These are phyloP conservation scores for Mitragyna speciosa DNA, from an alignment of 257 asterid species.

Conservation along the genomic window DNA sequence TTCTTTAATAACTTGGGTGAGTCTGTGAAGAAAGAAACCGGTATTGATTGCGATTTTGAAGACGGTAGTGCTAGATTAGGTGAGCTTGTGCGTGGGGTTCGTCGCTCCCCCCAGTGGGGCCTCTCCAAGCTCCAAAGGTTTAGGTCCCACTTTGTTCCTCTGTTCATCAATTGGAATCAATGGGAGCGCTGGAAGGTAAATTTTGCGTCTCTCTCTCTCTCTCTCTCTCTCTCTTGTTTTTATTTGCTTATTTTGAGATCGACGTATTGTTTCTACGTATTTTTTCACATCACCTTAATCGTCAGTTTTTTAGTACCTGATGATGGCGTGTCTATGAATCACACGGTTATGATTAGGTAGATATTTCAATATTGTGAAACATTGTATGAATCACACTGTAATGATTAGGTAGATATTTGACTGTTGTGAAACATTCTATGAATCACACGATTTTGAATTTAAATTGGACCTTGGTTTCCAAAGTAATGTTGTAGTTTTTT, in stretches of 20 bases:
- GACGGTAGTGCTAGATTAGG: slow-evolving; percentile 36
- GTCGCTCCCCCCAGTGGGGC: slow-evolving; percentile 36
- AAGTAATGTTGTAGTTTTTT: not conserved
- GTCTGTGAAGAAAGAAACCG: slow-evolving; percentile 69
- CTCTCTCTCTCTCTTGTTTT: no score
- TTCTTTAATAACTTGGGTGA: slow-evolving; percentile 66
- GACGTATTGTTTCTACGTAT: not conserved
- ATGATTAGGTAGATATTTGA: not conserved
- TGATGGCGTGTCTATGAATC: not conserved
- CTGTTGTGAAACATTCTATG: no score
- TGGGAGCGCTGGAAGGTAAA: slow-evolving; percentile 93
- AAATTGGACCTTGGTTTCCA: not conserved
- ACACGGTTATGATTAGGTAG: no score
- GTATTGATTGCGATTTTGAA: slow-evolving; percentile 42
- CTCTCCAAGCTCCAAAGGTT: slow-evolving; percentile 42
- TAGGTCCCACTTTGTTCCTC: slow-evolving; percentile 56
- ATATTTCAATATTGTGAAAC: not conserved
- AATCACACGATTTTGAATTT: no score
- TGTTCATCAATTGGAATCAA: slow-evolving; percentile 71
- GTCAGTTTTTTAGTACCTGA: not conserved
- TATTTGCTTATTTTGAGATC: no score
- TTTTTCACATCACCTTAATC: not conserved
- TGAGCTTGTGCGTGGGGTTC: slow-evolving; percentile 39
- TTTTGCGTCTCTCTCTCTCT: not conserved
- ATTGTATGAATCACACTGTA: not conserved